Evolutionary conservation across 2,329 filamentous ascomycete genomes (phyloP).

Genomic region (Elsinoe batatas): DNA sequence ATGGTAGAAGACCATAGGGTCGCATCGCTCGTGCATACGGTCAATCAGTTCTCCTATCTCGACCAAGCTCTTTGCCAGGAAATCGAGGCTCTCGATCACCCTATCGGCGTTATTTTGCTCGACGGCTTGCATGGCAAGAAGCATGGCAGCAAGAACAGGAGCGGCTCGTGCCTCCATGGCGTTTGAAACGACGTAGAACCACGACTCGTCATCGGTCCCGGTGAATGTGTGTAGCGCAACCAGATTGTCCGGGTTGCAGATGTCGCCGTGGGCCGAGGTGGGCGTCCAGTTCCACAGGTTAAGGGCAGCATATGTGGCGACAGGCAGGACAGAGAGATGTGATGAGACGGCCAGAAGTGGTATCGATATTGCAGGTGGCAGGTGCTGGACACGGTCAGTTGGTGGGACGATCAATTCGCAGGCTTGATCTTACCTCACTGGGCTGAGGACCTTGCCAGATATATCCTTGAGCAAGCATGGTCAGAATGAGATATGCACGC

Average conservation of each 20-base stretch:
- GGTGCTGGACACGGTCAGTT: neutral
- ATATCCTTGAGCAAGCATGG: conserved; percentile 4
- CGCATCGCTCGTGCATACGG: conserved; percentile 43
- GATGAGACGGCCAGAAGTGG: conserved; percentile 12
- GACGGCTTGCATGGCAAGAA: conserved; percentile 39
- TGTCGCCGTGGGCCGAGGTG: conserved; percentile 1
- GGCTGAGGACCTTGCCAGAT: conserved; percentile 9
- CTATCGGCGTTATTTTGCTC: conserved; percentile 28
- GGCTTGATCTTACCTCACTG: neutral
- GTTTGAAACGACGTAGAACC: conserved; percentile 43
- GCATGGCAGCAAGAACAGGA: conserved; percentile 36
- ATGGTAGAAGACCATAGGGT: conserved; percentile 42
- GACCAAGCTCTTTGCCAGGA: conserved; percentile 33
- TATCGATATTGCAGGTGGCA: conserved; percentile 13
- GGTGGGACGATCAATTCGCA: neutral
- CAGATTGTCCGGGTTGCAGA: conserved; percentile 10
- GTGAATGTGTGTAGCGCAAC: neutral
- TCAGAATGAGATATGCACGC: conserved; percentile 4
- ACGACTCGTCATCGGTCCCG: conserved; percentile 11
- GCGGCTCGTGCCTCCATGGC: conserved; percentile 44
- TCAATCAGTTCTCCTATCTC: conserved; percentile 36
- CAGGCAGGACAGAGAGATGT: conserved; percentile 4
- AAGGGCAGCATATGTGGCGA: conserved; percentile 15
- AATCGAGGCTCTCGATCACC: conserved; percentile 32
- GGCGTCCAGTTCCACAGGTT: conserved; percentile 12